These are phyloP conservation scores for Pichia kluyveri DNA, from an alignment of 805 yeast genomes.

Conservation along the genomic window DNA sequence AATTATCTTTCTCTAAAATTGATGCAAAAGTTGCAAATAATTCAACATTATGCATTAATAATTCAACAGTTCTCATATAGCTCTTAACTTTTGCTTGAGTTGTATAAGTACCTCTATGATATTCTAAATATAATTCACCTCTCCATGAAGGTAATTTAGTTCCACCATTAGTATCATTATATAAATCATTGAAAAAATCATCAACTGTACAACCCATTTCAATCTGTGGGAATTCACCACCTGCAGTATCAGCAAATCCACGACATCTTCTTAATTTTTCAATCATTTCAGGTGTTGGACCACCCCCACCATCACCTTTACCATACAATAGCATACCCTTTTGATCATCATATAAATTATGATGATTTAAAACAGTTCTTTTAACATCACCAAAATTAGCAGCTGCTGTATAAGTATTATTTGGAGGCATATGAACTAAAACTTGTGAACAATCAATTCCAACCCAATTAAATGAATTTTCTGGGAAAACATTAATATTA, in stretches of 20 bases:
- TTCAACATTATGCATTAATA: constrained; percentile 78
- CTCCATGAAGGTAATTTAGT: constrained; percentile 72
- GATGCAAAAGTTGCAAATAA: constrained; percentile 73
- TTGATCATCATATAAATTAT: constrained; percentile 72
- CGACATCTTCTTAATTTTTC: constrained; percentile 89
- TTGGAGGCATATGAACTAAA: constrained; percentile 96
- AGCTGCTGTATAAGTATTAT: constrained; percentile 86
- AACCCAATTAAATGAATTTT: constrained; percentile 89
- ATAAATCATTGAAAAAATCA: constrained; percentile 63
- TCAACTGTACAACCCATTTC: constrained; percentile 73
- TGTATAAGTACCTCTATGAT: constrained; percentile 95
- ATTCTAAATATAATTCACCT: constrained; percentile 90
- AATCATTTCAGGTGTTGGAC: constrained; percentile 88
- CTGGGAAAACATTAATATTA: constrained; percentile 84
- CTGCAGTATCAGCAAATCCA: constrained; percentile 75
- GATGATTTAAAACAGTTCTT: constrained; percentile 72
- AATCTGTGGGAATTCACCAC: constrained; percentile 66
- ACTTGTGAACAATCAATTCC: constrained; percentile 93
- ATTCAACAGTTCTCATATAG: constrained; percentile 68
- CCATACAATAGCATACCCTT: constrained; percentile 80
- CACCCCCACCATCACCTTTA: constrained; percentile 98
- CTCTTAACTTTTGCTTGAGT: constrained; percentile 83
- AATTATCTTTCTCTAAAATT: constrained; percentile 33
- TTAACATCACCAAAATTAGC: constrained; percentile 91
- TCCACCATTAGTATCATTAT: constrained; percentile 58